A percentile compares a stretch with the other conserved stretches of the same genome.
Conservation (phyloP, 768 basidiomycete species). For the Boletus coccyginus region DNA sequence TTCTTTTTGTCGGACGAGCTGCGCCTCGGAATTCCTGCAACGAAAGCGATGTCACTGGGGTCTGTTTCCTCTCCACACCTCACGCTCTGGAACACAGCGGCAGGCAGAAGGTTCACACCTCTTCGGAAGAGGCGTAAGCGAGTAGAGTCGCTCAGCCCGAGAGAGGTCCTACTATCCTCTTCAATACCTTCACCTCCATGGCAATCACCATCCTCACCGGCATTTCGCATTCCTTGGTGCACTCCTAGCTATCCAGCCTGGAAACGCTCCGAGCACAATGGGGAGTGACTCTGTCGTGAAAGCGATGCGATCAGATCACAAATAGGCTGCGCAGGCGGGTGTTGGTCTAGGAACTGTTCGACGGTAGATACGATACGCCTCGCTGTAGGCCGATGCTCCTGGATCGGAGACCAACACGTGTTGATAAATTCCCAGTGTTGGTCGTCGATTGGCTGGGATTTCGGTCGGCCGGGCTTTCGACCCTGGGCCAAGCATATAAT, state of each 20-base stretch:
- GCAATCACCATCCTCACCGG: background rate
- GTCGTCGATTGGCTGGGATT: background rate
- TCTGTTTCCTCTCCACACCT: too few species aligned
- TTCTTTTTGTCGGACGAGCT: too few species aligned
- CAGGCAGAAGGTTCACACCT: too few species aligned
- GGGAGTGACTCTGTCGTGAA: background rate
- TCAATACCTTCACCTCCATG: background rate
- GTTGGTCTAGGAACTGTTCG: background rate
- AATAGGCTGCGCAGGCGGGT: background rate
- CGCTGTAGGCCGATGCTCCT: background rate
- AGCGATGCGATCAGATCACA: background rate
- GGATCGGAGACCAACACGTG: background rate
- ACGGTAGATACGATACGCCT: background rate
- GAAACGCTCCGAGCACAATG: too few species aligned
- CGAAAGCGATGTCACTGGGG: too few species aligned
- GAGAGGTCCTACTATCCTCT: background rate
- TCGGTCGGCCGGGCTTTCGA: background rate
- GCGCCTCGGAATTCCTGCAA: too few species aligned
- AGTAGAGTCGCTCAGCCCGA: background rate
- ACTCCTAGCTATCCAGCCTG: background rate
- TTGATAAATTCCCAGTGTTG: slow-evolving; percentile 1
- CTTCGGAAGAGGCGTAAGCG: background rate
- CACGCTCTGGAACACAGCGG: too few species aligned
- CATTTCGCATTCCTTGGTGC: background rate
- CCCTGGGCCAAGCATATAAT: slow-evolving; percentile 6